phyloP scores from a whole-genome alignment of 306 rosid genomes.

The Sindora glabra region DNA sequence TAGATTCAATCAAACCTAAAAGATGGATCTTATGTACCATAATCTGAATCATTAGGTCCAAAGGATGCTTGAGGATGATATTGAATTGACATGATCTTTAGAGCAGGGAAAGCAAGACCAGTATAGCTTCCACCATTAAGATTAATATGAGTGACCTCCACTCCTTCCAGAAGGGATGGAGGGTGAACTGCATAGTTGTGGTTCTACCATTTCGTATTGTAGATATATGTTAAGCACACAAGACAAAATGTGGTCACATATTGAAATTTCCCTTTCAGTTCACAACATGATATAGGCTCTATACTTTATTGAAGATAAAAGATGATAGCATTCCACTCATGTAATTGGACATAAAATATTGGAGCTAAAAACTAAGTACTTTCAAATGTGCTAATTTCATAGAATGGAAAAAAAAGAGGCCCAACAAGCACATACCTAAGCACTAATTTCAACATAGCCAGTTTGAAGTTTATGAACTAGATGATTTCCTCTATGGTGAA shows the following conservation, averaged over 20 bases:
- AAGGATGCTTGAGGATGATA: slow-evolving; percentile 99
- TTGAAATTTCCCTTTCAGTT: too few species aligned
- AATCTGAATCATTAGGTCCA: slow-evolving; percentile 96
- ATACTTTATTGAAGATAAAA: too few species aligned
- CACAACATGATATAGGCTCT: too few species aligned
- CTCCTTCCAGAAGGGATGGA: slow-evolving; percentile 70
- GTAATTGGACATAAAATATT: too few species aligned
- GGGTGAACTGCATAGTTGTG: slow-evolving; percentile 92
- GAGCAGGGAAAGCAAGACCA: slow-evolving; percentile 82
- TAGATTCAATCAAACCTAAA: not conserved
- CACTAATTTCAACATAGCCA: slow-evolving; percentile 80
- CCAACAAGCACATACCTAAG: slow-evolving; percentile 87
- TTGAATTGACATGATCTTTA: slow-evolving; percentile 81
- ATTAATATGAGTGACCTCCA: slow-evolving; percentile 80
- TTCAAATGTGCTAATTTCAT: too few species aligned
- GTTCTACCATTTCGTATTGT: slow-evolving; percentile 59
- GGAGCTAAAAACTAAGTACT: too few species aligned
- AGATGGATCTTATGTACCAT: slow-evolving; percentile 31
- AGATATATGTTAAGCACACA: too few species aligned
- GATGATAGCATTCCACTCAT: too few species aligned
- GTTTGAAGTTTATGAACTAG: slow-evolving; percentile 72
- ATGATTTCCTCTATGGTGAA: slow-evolving; percentile 98
- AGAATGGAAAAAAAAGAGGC: too few species aligned
- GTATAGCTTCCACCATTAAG: slow-evolving; percentile 88
- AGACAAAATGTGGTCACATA: too few species aligned